Evolutionary conservation across 768 basidiomycete species (phyloP), one percentile per base, ranked within the genome.

Genomic region (Asterophora parasitica): DNA sequence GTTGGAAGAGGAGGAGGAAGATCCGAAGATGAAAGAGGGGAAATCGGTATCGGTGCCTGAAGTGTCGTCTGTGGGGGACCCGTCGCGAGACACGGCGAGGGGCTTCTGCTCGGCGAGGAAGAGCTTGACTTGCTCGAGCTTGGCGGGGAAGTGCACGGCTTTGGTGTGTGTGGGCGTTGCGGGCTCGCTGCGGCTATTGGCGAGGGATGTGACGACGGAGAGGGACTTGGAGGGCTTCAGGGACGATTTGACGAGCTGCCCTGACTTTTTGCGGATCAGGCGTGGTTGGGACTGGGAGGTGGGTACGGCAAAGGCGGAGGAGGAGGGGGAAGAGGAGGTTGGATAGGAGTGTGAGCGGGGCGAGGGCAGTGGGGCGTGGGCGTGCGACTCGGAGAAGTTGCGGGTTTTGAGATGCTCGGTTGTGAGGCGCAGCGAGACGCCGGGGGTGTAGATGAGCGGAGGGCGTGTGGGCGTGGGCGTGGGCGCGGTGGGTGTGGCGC

Each of bases 81-180:
- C 92, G 55, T 91, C 85, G 38, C 95, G 80, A 10, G 86, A 90
- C 13, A 99, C 95, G 0, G 94, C 93, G 7, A 90, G 76, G 4
- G 95, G 95, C 62, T 92, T 92, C 67, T 98, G 95, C 67, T 92
- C 89, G 10, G 94, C 85, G 48, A 94, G 73, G 73, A 98, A 98
- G 39, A 94, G 77, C 67, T 94, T 94, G 52, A 98, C 89, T 47
- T 92, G 89, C 65, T 96, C 95, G 44, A 97, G 79, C 61, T 93
- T 81, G 4, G 84, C 64, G 67, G 95, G 90, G 52, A 99, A 99
- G 60, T 96, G 92, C 7, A 99, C 95, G 19, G 82, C 83, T 64
- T 96, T 94, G 53, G 79, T 69, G 32, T 74, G 74, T 4, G 77
- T 83, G 0, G 94, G 94, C 2, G 92, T 93, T 2, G 69, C 74